These are phyloP conservation scores for Clavispora asparagi DNA, from an alignment of 805 yeast species.

Conservation along the genomic window DNA sequence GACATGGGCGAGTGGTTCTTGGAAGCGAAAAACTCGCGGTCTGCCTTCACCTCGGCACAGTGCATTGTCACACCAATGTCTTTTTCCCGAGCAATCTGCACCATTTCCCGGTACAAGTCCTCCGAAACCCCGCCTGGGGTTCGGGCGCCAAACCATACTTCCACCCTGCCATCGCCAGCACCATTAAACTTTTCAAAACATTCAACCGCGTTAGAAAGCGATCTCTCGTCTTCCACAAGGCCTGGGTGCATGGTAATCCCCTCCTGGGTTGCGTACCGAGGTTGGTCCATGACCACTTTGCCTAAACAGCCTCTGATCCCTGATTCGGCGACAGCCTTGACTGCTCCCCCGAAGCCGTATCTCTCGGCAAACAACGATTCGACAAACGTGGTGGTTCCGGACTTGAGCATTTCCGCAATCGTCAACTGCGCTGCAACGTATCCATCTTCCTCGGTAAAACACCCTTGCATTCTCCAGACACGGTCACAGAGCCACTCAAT, in stretches of 20 bases:
- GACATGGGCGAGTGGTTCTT: slow-evolving; percentile 14
- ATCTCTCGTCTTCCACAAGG: slow-evolving; percentile 9
- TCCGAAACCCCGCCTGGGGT: slow-evolving; percentile 13
- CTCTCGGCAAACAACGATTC: slow-evolving; percentile 12
- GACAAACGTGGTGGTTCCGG: slow-evolving; percentile 13
- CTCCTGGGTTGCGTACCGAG: slow-evolving; percentile 13
- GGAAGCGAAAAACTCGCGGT: slow-evolving; percentile 11
- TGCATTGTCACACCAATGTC: slow-evolving; percentile 12
- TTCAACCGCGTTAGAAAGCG: slow-evolving; percentile 7
- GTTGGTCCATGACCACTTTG: slow-evolving; percentile 14
- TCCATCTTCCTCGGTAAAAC: slow-evolving; percentile 12
- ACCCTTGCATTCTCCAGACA: slow-evolving; percentile 13
- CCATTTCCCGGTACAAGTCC: slow-evolving; percentile 10
- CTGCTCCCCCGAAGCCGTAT: slow-evolving; percentile 12
- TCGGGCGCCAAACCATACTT: slow-evolving; percentile 13
- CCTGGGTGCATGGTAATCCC: slow-evolving; percentile 12
- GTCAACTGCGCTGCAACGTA: slow-evolving; percentile 12
- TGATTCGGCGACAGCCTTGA: slow-evolving; percentile 11
- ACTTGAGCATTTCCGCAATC: slow-evolving; percentile 12
- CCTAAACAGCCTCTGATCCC: slow-evolving; percentile 14
- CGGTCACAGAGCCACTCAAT: slow-evolving; percentile 12
- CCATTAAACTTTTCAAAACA: slow-evolving; percentile 9
- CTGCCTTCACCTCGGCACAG: slow-evolving; percentile 13
- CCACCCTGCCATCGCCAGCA: slow-evolving; percentile 10
- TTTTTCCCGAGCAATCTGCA: slow-evolving; percentile 7